Percentiles rank a stretch among this genome's conserved stretches.
phyloP scores from a whole-genome alignment of 352 stramenopile species.

The Phytophthora quininea region DNA sequence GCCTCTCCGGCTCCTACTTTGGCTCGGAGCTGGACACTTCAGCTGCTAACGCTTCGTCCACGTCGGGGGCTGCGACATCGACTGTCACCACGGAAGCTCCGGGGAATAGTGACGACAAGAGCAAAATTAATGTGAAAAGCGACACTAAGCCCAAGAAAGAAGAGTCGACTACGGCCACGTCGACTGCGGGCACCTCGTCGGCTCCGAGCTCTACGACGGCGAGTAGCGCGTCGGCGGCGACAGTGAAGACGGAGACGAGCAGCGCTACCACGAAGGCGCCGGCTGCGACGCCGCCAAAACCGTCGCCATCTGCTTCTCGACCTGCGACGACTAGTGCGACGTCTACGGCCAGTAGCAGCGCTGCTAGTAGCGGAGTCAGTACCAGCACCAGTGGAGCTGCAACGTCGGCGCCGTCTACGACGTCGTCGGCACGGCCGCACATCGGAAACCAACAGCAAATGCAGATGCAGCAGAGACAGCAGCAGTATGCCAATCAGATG shows the following conservation, averaged over 20 bases:
- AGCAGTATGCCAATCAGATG: constrained; percentile 81
- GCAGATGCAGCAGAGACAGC: constrained; percentile 53
- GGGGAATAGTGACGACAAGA: constrained; percentile 22
- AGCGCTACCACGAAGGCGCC: constrained; percentile 1
- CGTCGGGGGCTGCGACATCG: constrained; percentile 14
- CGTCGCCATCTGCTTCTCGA: constrained; percentile 7
- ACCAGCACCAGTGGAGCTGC: constrained; percentile 22
- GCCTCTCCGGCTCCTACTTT: constrained; percentile 71
- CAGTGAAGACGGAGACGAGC: constrained; percentile 24
- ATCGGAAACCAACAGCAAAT: constrained; percentile 60
- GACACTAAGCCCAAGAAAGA: constrained; percentile 38
- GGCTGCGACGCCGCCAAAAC: constrained; percentile 10
- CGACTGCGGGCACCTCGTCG: constrained; percentile 7
- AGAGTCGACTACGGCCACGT: constrained; percentile 2
- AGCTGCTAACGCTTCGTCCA: constrained; percentile 3
- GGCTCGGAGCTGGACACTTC: constrained; percentile 57
- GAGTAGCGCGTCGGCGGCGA: not conserved
- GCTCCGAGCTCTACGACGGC: constrained; percentile 20
- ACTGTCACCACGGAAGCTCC: constrained; percentile 22
- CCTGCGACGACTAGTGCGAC: constrained; percentile 9
- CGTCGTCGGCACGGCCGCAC: constrained; percentile 72
- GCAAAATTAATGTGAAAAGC: constrained; percentile 43
- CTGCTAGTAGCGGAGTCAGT: constrained; percentile 12
- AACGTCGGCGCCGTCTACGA: constrained; percentile 41
- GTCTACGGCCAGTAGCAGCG: constrained; percentile 10